A percentile compares a stretch with the other conserved stretches of the same genome.
phyloP scores from a whole-genome alignment of 768 basidiomycete genomes.

The Ramaria rubella region DNA sequence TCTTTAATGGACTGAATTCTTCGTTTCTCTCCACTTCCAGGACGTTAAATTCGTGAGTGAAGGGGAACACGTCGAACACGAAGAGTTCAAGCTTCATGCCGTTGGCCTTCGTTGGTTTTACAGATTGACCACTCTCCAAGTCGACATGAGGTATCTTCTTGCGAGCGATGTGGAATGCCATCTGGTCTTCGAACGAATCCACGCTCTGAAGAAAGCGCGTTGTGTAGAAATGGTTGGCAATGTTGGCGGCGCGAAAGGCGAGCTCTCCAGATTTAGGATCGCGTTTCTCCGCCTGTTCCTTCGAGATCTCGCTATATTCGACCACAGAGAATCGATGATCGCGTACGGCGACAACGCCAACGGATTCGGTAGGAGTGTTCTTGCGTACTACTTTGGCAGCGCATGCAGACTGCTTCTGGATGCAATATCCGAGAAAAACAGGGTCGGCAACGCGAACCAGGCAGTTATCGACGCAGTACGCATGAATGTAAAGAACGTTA shows the following conservation, averaged over 20 bases:
- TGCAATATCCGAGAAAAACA: conserved; percentile 92
- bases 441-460: conserved; percentile 97
- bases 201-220: conserved; percentile 73
- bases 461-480: conserved; percentile 98
- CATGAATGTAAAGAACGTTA: conserved; percentile 82
- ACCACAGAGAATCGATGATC: conserved; percentile 87
- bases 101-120: conserved; percentile 88
- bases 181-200: conserved; percentile 74
- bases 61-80: conserved; percentile 98
- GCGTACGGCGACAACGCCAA: conserved; percentile 86
- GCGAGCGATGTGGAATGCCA: conserved; percentile 95
- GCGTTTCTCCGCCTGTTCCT: conserved; percentile 76
- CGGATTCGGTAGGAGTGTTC: conserved; percentile 75
- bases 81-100: conserved; percentile 99
- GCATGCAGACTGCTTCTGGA: conserved; percentile 81
- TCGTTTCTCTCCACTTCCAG: conserved; percentile 82
- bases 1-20: conserved; percentile 97
- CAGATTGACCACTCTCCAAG: conserved; percentile 51
- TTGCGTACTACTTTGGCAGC: conserved; percentile 97
- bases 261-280: conserved; percentile 67
- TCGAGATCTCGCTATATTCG: conserved; percentile 94
- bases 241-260: conserved; percentile 90
- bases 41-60: conserved; percentile 74
- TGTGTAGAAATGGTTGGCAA: conserved; percentile 98
- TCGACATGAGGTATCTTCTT: conserved; percentile 93